Conservation (phyloP, 2,329 filamentous ascomycete genomes). For the Ascocoryne sarcoides region DNA sequence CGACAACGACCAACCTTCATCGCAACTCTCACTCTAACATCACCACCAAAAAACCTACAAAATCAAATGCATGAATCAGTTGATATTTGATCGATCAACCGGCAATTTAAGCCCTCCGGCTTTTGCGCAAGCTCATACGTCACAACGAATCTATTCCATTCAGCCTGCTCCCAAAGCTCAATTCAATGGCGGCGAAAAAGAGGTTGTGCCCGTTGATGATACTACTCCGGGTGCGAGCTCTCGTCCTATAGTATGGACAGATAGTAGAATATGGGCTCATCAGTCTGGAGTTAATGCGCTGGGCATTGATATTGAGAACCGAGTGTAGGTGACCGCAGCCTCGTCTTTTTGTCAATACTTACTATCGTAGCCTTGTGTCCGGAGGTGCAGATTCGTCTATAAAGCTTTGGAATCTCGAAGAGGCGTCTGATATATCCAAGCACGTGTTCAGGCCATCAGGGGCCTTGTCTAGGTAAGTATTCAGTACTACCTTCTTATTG, state of each 20-base stretch:
- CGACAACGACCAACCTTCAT: too few species aligned
- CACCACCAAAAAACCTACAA: too few species aligned
- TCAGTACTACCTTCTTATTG: neutral
- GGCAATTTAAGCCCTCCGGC: slow-evolving; percentile 56
- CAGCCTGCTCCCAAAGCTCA: slow-evolving; percentile 56
- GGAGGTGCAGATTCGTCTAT: slow-evolving; percentile 80
- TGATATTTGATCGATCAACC: slow-evolving; percentile 66
- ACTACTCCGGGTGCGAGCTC: neutral
- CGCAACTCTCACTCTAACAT: too few species aligned
- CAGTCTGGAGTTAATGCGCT: slow-evolving; percentile 70
- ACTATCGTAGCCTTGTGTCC: slow-evolving; percentile 56
- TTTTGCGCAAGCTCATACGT: slow-evolving; percentile 57
- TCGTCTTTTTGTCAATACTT: slow-evolving; percentile 2
- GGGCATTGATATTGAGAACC: slow-evolving; percentile 74
- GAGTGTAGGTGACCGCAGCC: slow-evolving; percentile 43
- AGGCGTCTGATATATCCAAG: slow-evolving; percentile 32
- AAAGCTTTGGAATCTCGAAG: slow-evolving; percentile 79
- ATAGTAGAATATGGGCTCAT: slow-evolving; percentile 50
- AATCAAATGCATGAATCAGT: slow-evolving; percentile 61
- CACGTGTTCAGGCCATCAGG: slow-evolving; percentile 47
- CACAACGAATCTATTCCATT: slow-evolving; percentile 59
- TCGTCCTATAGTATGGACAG: neutral
- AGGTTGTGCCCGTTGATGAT: slow-evolving; percentile 9
- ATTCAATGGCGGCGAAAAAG: slow-evolving; percentile 55
- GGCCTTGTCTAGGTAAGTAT: slow-evolving; percentile 35